Evolutionary conservation across 495 filamentous ascomycete genomes (phyloP), one percentile per base, ranked within the genome.

Genomic region (Cercophora scortea): DNA sequence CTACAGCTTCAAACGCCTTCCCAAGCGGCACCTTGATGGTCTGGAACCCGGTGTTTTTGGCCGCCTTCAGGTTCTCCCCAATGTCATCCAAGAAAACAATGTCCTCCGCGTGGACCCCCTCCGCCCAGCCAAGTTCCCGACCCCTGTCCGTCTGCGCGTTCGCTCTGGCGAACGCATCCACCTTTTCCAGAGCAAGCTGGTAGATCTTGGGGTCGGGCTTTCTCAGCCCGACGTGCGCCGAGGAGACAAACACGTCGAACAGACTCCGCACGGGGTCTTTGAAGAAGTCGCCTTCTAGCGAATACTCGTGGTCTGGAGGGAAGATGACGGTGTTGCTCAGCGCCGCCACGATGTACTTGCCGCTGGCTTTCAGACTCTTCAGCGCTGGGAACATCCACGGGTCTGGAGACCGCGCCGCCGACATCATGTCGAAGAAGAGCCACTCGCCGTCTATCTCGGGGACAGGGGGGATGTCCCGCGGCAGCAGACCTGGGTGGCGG

Each of bases 341-440:
- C 6, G 91, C 93, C 0, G 82, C 91, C 17, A 97, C 65, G 34
- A 92, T 77, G 58, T 84, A 90, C 52, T 73, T 68, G 15, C 84
- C 81, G 10, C 74, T 80, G 7, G 72, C 76, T 50, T 75, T 77
- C 42, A 96, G 68, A 49, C 76, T 80, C 60, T 80, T 71, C n/a
- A 97, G 74, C 16, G 90, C 90, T 0, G 89, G 89, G 51, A 81
- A 87, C 84, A 98, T 91, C 70, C 82, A 86, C 33, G 87, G 88
- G 65, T 98, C 92, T 7, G 87, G 83, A 0, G 71, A 67, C 1
- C 84, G 75, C 0, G 86, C 83, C 35, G 78, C 65, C 8, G 75
- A 67, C 90, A 98, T 96, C 93, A 98, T 97, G 53, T 84, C 81
- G 81, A 84, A 87, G 77, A 97, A 96, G 9, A 98, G 75, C 63